Evolutionary conservation across 2,329 filamentous ascomycete genomes (phyloP).

Genomic region (Aphanoascus verrucosus): DNA sequence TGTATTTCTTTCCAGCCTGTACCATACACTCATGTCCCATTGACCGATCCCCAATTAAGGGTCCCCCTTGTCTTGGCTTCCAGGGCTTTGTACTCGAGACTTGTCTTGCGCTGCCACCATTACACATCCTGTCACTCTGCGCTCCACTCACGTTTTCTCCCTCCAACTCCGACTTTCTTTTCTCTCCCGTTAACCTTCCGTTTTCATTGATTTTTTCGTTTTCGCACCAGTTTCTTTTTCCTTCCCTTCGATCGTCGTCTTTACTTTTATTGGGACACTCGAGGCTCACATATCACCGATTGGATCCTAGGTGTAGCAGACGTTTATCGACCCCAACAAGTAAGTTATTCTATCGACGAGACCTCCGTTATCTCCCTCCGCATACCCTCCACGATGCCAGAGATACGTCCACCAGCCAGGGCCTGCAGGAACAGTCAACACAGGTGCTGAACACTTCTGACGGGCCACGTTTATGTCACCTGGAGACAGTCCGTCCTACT

Average conservation of each 20-base stretch:
- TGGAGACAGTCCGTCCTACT: neutral
- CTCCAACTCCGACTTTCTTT: neutral
- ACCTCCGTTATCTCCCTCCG: neutral
- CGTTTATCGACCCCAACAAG: slow-evolving; percentile 39
- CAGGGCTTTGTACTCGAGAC: slow-evolving; percentile 5
- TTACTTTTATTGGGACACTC: neutral
- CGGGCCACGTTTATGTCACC: neutral
- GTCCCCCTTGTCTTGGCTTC: slow-evolving; percentile 12
- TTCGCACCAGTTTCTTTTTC: slow-evolving; percentile 5
- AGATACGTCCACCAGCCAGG: neutral
- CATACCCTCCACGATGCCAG: neutral
- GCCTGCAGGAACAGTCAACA: neutral
- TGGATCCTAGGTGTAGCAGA: slow-evolving; percentile 29
- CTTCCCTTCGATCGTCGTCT: neutral
- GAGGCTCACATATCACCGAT: slow-evolving; percentile 7
- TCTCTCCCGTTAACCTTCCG: slow-evolving; percentile 7
- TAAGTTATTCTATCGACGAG: slow-evolving; percentile 25
- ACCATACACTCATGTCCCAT: neutral
- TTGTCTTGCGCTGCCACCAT: slow-evolving; percentile 8
- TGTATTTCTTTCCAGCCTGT: slow-evolving; percentile 6
- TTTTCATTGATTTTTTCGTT: neutral
- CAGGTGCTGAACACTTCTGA: neutral
- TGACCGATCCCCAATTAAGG: neutral
- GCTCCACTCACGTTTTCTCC: slow-evolving; percentile 9
- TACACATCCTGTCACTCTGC: slow-evolving; percentile 11